Evolutionary conservation across 768 basidiomycete genomes (phyloP).

Genomic region (Mycena albidolilacea): DNA sequence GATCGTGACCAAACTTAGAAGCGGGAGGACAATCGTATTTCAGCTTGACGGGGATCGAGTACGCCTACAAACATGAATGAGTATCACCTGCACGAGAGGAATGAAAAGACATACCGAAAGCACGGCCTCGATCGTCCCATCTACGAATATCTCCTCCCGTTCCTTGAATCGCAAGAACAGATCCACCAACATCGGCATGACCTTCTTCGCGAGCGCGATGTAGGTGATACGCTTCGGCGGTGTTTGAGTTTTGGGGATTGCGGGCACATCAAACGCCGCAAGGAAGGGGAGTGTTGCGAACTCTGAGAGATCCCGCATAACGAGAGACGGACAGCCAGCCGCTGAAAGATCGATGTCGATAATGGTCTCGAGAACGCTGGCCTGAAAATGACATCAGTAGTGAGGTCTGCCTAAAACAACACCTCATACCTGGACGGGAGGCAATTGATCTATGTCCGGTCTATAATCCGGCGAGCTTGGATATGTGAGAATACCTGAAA

Average conservation of each 20-base stretch:
- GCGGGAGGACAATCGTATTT: conserved; percentile 96
- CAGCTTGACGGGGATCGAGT: conserved; percentile 91
- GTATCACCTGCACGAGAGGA: background rate
- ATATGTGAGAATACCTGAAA: conserved; percentile 82
- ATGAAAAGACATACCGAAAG: conserved; percentile 69
- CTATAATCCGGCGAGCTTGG: conserved; percentile 87
- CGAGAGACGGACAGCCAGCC: conserved; percentile 74
- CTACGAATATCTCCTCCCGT: conserved; percentile 73
- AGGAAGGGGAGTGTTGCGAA: conserved; percentile 91
- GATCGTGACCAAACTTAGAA: conserved; percentile 89
- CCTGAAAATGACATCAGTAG: conserved; percentile 54
- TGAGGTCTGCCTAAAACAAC: conserved; percentile 18
- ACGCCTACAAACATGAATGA: conserved; percentile 66
- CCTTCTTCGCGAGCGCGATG: conserved; percentile 89
- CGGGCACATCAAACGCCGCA: conserved; percentile 76
- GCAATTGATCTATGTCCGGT: conserved; percentile 87
- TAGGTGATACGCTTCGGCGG: conserved; percentile 84
- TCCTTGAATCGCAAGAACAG: conserved; percentile 80
- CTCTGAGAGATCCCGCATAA: conserved; percentile 89
- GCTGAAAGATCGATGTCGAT: conserved; percentile 75
- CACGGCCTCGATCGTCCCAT: conserved; percentile 90
- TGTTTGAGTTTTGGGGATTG: conserved; percentile 56
- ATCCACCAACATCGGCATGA: conserved; percentile 88
- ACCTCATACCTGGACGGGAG: conserved; percentile 78
- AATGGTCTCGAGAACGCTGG: conserved; percentile 80